Conservation (phyloP, 2,329 filamentous ascomycete species). For the Alternaria solani region DNA sequence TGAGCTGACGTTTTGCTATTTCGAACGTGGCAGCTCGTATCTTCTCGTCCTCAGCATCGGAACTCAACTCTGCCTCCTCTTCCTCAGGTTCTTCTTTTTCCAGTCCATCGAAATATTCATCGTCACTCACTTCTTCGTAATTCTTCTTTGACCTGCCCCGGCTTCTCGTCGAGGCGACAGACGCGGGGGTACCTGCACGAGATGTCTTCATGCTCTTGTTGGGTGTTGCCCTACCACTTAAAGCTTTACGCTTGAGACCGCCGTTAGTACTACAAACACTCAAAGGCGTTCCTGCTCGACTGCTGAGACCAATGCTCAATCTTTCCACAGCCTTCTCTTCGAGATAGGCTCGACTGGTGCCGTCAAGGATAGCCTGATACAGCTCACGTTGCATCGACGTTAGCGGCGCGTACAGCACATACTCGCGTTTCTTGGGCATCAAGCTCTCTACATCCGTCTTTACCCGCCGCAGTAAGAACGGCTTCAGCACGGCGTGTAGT, state of each 20-base stretch:
- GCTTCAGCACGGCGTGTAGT: slow-evolving; percentile 91
- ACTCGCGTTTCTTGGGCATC: slow-evolving; percentile 96
- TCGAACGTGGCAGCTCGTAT: slow-evolving; percentile 74
- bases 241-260: slow-evolving; percentile 66
- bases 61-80: slow-evolving; percentile 52
- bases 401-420: slow-evolving; percentile 92
- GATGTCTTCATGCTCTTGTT: slow-evolving; percentile 80
- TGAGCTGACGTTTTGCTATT: slow-evolving; percentile 86
- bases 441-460: slow-evolving; percentile 93
- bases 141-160: slow-evolving; percentile 65
- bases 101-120: slow-evolving; percentile 82
- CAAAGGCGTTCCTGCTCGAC: slow-evolving; percentile 59
- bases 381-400: slow-evolving; percentile 90
- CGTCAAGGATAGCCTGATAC: slow-evolving; percentile 76
- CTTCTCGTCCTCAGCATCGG: slow-evolving; percentile 66
- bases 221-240: slow-evolving; percentile 56
- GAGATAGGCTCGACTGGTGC: slow-evolving; percentile 64
- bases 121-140: slow-evolving; percentile 78
- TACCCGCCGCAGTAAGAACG: slow-evolving; percentile 83
- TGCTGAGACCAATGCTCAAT: slow-evolving; percentile 57
- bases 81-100: slow-evolving; percentile 63
- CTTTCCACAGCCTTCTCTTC: slow-evolving; percentile 79
- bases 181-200: slow-evolving; percentile 74
- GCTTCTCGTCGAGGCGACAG: slow-evolving; percentile 59
- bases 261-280: slow-evolving; percentile 55